Conservation (phyloP, 371 early-diverging fungal species). For the Mortierella sp. region DNA sequence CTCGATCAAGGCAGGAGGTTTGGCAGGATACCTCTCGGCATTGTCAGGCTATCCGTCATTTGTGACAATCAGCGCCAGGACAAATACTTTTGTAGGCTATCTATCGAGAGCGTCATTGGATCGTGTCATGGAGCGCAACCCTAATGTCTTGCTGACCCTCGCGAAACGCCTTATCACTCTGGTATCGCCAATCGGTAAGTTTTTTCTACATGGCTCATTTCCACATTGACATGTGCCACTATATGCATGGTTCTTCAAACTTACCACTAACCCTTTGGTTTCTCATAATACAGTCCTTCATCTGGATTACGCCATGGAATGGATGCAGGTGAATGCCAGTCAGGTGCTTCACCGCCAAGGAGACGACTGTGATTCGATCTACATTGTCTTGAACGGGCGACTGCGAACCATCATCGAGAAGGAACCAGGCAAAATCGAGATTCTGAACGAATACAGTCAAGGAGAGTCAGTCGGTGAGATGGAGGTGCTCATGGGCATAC, state of each 20-base stretch:
- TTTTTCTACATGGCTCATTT: background rate
- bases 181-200: slow-evolving; percentile 83
- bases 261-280: too few species aligned
- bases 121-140: slow-evolving; percentile 85
- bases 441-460: slow-evolving; percentile 90
- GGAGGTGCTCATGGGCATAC: slow-evolving; percentile 87
- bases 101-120: slow-evolving; percentile 85
- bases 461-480: slow-evolving; percentile 96
- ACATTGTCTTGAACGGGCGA: slow-evolving; percentile 94
- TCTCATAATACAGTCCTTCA: too few species aligned
- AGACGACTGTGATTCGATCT: slow-evolving; percentile 87
- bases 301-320: slow-evolving; percentile 95
- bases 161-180: slow-evolving; percentile 87
- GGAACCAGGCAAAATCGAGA: slow-evolving; percentile 75
- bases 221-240: too few species aligned
- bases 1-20: slow-evolving; percentile 82
- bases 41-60: slow-evolving; percentile 91
- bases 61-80: slow-evolving; percentile 84
- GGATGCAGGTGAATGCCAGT: slow-evolving; percentile 94
- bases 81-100: slow-evolving; percentile 86
- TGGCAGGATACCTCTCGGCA: slow-evolving; percentile 93
- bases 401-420: slow-evolving; percentile 84
- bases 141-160: slow-evolving; percentile 83
- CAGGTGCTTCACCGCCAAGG: slow-evolving; percentile 92
- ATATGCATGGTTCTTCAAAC: too few species aligned